Base-by-base conservation (phyloP, 1,284 basidiomycete genomes). In the Mycena sp. region DNA sequence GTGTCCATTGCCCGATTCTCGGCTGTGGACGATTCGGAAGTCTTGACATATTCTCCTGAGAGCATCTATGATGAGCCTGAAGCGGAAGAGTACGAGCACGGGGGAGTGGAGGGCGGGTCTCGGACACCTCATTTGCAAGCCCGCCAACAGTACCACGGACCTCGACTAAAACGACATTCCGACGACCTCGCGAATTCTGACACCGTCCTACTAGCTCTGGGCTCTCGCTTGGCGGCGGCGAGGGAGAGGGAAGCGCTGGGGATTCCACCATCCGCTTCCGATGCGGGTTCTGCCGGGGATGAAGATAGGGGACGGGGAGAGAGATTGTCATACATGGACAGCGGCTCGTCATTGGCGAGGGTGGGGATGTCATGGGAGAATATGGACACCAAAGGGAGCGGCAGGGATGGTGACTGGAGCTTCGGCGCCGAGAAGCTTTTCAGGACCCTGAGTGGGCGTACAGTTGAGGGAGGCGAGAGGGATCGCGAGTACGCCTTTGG, bases 381-480 rank as follows among this genome's bases (percentile, higher is more conserved):
- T 6, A 55, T 12, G 21, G 63, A 58, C 12, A 21, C 49, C 10
- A 17, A 25, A 25, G 48, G 41, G n/a, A 41, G 30, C 10, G 51
- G 28, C 10, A 28, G 58, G 11, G 73, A 72, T 23, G 71, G 72
- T 12, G 80, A 79, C 41, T 68, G 86, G 48, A 87, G 84, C 67
- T 70, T 76, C 30, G 83, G 81, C 10, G 87, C 87, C 0, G 83
- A 86, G 63, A 84, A 80, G 32, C 72, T 89, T 17, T 83, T 90
- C 64, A 79, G 78, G 60, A 78, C 78, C 30, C 65, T 86, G 38
- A 77, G 77, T 44, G 68, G 72, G 32, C 61, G 65, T 29, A 48
- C 54, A 10, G 58, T 54, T 6, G 65, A 63, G 4, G 49, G 29
- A 28, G 29, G 49, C 7, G 37, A 52, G 29, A 55, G 50, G 40